Conservation (phyloP, 1,284 basidiomycete species). For the Microbotryum lychnidis-dioicae region DNA sequence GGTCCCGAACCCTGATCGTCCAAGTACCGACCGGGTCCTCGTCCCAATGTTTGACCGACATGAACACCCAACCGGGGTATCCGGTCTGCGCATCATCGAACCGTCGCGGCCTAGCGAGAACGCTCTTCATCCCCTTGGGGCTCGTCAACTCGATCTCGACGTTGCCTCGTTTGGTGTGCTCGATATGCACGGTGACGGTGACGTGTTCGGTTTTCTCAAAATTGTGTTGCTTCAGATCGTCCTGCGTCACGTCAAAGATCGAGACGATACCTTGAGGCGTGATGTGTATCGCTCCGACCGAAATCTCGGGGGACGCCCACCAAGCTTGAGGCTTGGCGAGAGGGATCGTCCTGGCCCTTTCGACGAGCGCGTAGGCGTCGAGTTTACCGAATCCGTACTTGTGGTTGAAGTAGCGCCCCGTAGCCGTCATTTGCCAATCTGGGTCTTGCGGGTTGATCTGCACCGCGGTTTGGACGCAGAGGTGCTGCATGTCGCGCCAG, state of each 20-base stretch:
- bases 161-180: conserved; percentile 77
- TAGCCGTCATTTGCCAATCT: conserved; percentile 83
- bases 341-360: conserved; percentile 70
- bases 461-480: conserved; percentile 70
- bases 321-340: conserved; percentile 92
- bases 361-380: conserved; percentile 75
- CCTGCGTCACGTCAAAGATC: conserved; percentile 60
- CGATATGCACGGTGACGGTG: conserved; percentile 86
- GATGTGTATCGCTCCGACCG: conserved; percentile 43
- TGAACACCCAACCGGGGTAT: conserved; percentile 91
- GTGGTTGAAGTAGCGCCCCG: conserved; percentile 80
- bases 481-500: conserved; percentile 94
- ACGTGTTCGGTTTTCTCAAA: conserved; percentile 86
- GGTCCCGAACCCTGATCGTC: conserved; percentile 79
- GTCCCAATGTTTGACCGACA: conserved; percentile 98
- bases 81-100: conserved; percentile 64
- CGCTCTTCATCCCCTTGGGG: conserved; percentile 76
- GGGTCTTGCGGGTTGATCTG: conserved; percentile 75
- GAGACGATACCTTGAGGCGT: conserved; percentile 58
- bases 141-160: conserved; percentile 83
- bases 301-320: conserved; percentile 40
- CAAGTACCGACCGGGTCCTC: conserved; percentile 89
- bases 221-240: conserved; percentile 65
- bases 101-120: conserved; percentile 65
- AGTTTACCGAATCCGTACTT: conserved; percentile 93